phyloP scores from a whole-genome alignment of 2,329 filamentous ascomycete genomes.

The Simplicillium aogashimaense region DNA sequence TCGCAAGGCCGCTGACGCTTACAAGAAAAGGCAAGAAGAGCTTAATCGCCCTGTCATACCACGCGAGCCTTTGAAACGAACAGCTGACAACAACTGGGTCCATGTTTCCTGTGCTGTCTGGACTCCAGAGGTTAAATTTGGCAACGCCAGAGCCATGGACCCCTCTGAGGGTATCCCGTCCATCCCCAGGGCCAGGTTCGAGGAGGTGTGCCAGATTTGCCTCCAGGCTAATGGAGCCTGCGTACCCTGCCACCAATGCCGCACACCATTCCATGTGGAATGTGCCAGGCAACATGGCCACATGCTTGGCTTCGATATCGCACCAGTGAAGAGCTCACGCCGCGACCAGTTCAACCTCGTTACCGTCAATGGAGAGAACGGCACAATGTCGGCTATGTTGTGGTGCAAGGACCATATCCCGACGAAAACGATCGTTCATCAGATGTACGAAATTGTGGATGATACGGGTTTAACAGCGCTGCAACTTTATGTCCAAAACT shows the following conservation, averaged over 20 bases:
- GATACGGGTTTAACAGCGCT: conserved; percentile 68
- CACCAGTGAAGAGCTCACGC: conserved; percentile 79
- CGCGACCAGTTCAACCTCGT: conserved; percentile 74
- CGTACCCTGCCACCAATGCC: conserved; percentile 70
- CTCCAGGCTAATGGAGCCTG: conserved; percentile 69
- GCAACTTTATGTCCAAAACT: conserved; percentile 78
- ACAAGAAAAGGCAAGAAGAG: conserved; percentile 73
- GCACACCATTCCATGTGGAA: conserved; percentile 64
- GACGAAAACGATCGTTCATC: conserved; percentile 63
- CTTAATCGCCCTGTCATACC: conserved; percentile 75
- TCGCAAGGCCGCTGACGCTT: conserved; percentile 68
- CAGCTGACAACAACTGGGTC: conserved; percentile 95
- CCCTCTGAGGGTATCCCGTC: conserved; percentile 84
- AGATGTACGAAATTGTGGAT: conserved; percentile 66
- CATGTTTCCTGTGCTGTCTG: conserved; percentile 90
- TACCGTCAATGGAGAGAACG: conserved; percentile 69
- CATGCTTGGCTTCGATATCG: conserved; percentile 80
- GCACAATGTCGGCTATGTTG: conserved; percentile 72
- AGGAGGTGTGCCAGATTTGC: conserved; percentile 76
- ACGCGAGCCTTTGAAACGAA: conserved; percentile 85
- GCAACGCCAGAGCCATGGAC: conserved; percentile 69
- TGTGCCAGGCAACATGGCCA: conserved; percentile 82
- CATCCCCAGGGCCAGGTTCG: conserved; percentile 63
- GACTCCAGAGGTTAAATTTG: conserved; percentile 89
- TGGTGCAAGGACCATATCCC: conserved; percentile 88